Conservation (phyloP, 345 rosid species). For the Acer yangbiense region DNA sequence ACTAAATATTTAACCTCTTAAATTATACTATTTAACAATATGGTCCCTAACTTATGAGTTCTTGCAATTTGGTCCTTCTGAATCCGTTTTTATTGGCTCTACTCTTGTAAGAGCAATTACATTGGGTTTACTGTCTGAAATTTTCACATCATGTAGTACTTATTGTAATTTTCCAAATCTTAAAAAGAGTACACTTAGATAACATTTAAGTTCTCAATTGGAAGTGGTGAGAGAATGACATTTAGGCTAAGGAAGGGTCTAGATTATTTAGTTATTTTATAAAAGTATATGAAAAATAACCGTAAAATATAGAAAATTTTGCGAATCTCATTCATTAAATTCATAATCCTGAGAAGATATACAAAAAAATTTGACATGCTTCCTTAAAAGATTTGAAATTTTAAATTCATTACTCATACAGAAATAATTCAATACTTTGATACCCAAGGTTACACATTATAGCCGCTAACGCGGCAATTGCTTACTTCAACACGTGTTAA, state of each 20-base stretch:
- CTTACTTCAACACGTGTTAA: neutral
- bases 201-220: neutral
- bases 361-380: neutral
- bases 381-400: neutral
- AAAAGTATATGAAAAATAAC: neutral
- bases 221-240: neutral
- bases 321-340: slow-evolving; percentile 15
- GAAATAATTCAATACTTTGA: neutral
- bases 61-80: no score
- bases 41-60: no score
- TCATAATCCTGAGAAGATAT: neutral
- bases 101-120: no score
- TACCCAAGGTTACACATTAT: neutral
- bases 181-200: neutral
- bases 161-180: no score
- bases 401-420: neutral
- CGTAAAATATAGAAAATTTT: neutral
- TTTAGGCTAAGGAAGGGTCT: neutral
- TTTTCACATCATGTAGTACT: no score
- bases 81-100: no score
- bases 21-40: no score
- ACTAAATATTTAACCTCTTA: no score
- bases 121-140: no score
- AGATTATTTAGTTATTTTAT: neutral
- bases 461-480: neutral